Base-by-base conservation (phyloP, 2,329 filamentous ascomycete species). In the Neonectria faginata region DNA sequence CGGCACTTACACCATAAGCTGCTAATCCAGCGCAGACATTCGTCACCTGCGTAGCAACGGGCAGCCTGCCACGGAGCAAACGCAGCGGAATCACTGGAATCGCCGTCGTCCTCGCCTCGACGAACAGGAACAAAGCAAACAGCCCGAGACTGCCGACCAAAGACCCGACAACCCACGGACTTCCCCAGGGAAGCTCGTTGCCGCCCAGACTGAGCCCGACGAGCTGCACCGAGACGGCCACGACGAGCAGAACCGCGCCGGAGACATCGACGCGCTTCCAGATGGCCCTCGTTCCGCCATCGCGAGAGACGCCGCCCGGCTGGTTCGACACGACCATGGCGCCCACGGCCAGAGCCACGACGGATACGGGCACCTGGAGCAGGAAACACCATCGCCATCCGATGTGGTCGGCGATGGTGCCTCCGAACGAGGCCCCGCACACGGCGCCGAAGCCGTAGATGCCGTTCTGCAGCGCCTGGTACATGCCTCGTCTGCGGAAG, bases 361-460 rank as follows among this genome's bases (percentile, higher is more conserved):
- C 64, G 0, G 87, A 89, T 0, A 91, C 74, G 0, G 89, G 89
- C 0, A 89, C 85, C 70, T 91, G 89, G 2, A 89, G 78, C 3
- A 89, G 72, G 64, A 91, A 91, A 60, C 87, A 89, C 84, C 86
- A 90, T 22, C 90, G 82, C 90, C 90, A 92, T 10, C 90, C 89
- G 22, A 92, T 81, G 2, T 78, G 80, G 68, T 91, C 88, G 25
- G 88, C 88, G 11, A 92, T 84, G 36, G 86, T 83, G 2, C 89
- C 89, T 3, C 90, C 90, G 51, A 91, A 83, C 0, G 87, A 87
- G 9, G 89, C 89, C 2, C 89, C 89, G 20, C 84, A 83, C 36
- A 90, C 86, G 2, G 87, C 84, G 0, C 88, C 88, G 65, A 90
- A 88, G 1, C 88, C 89, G 62, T 86, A 85, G 36, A 89, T 81